A percentile compares a stretch with the other conserved stretches of the same genome.
Evolutionary conservation across 78 protist species (phyloP).

Genomic region (Dictyostelium discoideum): dicty_2.7 NC_007091.3:16001-16500

Average conservation of each 20-base stretch:
- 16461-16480: neutral
- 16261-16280: neutral
- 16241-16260: neutral
- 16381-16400: neutral
- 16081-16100: neutral
- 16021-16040: neutral
- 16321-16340: neutral
- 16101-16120: constrained; percentile 18
- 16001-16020: too few relatives aligned
- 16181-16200: neutral
- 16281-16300: too few relatives aligned
- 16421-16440: neutral
- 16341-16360: neutral
- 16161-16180: neutral
- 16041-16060: constrained; percentile 1
- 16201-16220: neutral
- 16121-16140: neutral
- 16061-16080: too few relatives aligned
- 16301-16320: neutral
- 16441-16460: neutral
- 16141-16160: neutral
- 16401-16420: neutral
- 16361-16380: neutral
- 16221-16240: neutral
- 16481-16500: constrained; percentile 6